Conservation (phyloP, 73 alveolate genomes). For the Paramecium biaurelia region DNA sequence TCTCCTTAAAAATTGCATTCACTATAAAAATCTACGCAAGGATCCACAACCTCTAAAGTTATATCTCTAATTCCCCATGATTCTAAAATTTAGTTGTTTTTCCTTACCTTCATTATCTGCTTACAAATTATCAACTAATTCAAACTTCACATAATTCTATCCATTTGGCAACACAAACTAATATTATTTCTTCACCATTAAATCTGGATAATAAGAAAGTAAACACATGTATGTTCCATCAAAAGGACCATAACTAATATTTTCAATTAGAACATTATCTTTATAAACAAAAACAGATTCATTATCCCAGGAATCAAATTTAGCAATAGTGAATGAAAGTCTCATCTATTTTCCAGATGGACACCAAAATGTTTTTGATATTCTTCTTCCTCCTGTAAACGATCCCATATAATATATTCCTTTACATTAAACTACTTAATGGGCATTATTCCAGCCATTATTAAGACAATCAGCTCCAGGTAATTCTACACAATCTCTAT, state of each 20-base stretch:
- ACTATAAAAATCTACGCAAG: not conserved
- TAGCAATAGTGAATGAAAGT: not conserved
- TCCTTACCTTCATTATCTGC: not conserved
- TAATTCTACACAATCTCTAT: not conserved
- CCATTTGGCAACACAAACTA: not conserved
- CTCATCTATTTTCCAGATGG: not conserved
- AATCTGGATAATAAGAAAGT: not conserved
- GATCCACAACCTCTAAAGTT: not conserved
- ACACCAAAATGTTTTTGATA: not conserved
- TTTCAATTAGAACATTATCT: not conserved
- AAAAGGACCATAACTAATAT: not conserved
- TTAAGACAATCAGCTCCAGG: not conserved
- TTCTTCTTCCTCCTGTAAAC: not conserved
- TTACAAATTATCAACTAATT: not conserved
- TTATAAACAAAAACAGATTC: not conserved
- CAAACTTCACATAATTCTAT: no score
- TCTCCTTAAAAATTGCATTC: not conserved
- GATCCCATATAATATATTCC: not conserved
- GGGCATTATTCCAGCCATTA: not conserved
- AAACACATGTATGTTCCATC: not conserved
- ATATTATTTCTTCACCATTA: not conserved
- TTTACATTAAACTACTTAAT: not conserved
- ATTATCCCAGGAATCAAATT: not conserved
- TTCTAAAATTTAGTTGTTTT: not conserved
- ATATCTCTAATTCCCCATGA: not conserved